Evolutionary conservation across 2,329 filamentous ascomycete genomes (phyloP).

Genomic region (Chaetothyriales sp.): DNA sequence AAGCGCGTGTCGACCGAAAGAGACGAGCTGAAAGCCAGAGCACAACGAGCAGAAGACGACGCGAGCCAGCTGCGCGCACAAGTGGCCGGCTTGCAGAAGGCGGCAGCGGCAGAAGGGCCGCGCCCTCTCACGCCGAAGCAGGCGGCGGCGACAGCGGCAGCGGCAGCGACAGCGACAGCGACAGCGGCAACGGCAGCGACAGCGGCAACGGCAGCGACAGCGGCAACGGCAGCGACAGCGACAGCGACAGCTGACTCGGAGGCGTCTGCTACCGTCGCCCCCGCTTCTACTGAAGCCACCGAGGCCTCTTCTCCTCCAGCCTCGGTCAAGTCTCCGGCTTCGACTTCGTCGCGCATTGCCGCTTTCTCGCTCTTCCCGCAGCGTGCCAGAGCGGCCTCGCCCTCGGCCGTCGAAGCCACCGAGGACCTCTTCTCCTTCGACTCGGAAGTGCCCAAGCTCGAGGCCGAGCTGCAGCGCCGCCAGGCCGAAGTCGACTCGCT

Average conservation of each 20-base stretch:
- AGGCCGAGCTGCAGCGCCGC: conserved; percentile 58
- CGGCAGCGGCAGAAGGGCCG: conserved; percentile 6
- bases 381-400: conserved; percentile 22
- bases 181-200: no score
- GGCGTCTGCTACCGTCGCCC: conserved; percentile 8
- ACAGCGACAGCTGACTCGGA: conserved; percentile 6
- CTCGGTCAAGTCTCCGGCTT: conserved; percentile 21
- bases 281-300: conserved; percentile 9
- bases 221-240: no score
- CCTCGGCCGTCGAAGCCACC: conserved; percentile 23
- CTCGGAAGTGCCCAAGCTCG: conserved; percentile 68
- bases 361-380: conserved; percentile 28
- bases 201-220: no score
- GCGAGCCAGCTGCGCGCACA: conserved; percentile 51
- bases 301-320: background rate
- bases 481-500: conserved; percentile 58
- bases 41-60: conserved; percentile 54
- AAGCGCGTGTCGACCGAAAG: conserved; percentile 74
- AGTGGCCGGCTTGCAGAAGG: conserved; percentile 39
- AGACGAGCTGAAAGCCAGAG: conserved; percentile 64
- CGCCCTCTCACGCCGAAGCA: background rate
- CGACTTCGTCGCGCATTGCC: conserved; percentile 24
- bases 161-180: no score
- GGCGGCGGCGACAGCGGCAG: no score
- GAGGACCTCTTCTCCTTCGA: conserved; percentile 91